Evolutionary conservation across 2,329 filamentous ascomycete species (phyloP), one percentile per base, ranked within the genome.

Genomic region (Trichoderma harzianum): DNA sequence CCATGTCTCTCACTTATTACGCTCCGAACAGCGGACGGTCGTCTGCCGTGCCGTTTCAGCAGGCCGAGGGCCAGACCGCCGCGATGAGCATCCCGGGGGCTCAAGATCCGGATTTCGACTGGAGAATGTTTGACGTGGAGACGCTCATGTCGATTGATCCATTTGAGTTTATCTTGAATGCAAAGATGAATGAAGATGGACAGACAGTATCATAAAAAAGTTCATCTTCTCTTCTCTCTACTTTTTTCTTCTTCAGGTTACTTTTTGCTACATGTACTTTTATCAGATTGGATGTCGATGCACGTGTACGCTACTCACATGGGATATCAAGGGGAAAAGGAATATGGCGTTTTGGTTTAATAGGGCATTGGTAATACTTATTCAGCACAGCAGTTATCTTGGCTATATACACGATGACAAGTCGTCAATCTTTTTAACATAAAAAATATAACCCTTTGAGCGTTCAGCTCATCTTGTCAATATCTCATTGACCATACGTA

Each of bases 91-190:
- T 69, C 28, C 66, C 66, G 7, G 66, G 66, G 11, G 36, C 66
- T 34, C 57, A 69, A 3, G 66, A 69, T 12, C 66, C 66, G 7
- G 36, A 69, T 12, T 69, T 69, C 14, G 66, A 69, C n/a, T 69
- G 66, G 66, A 61, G 66, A 4, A 69, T 69, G 66, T 43, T 69
- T 58, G 66, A 69, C n/a, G 66, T 69, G 28, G 66, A 69, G 57
- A 69, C 66, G n/a, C 57, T 69, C 57, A 69, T 69, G 66, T 69
- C 66, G 14, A 69, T 69, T 28, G 66, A 69, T 53, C 66, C 66
- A 1, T 69, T 69, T 28, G 66, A 69, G 30, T 69, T 69, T 47
- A 61, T 69, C 7, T 12, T 69, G 28, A 69, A 69, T 28, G 66
- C 66, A 3, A 61, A 34, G 21, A 69, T 69, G 66, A 62, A 69